Evolutionary conservation across 208 protist genomes (phyloP), one percentile per base, ranked within the genome.

Genomic region (Acanthamoeba royreba): DNA sequence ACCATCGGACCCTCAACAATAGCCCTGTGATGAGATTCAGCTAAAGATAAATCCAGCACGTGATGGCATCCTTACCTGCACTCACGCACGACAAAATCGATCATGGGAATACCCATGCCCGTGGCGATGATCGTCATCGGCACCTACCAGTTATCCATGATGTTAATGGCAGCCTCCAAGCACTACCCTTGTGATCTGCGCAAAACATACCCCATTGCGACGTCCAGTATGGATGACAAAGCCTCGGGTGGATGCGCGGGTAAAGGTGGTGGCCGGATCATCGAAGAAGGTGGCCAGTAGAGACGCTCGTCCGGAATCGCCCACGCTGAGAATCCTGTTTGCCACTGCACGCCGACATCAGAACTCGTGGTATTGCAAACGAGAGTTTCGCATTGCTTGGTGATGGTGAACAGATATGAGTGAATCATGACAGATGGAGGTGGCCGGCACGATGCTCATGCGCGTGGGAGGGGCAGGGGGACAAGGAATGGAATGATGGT

Each of bases 61-160:
- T n/a, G 38, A 4, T 11, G 35, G 25, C 69, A 79, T 43, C 11
- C 61, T 22, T 66, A 72, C 61, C 61, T 45, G 74, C 74, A 66
- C 88, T 97, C 96, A 46, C 96, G 92, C 53, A 97, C 85, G 9
- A 95, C 47, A 81, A 97, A 97, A 43, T 97, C 96, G 89, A 96
- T 96, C 86, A 96, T 96, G 17, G 96, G 90, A 72, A 94, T 93
- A 45, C 96, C 96, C 96, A 85, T 85, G 19, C 95, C 88, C 25
- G 94, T 96, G 31, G 95, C 88, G 66, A 97, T 83, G 53, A 97
- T 92, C 28, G 86, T 96, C 28, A 97, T 47, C 13, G 93, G 94
- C 3, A 81, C 69, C 69, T 81, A 28, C 15, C n/a, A n/a, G n/a
- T n/a, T n/a, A n/a, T n/a, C n/a, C n/a, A n/a, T n/a, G n/a, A n/a